Evolutionary conservation across 108 stramenopile genomes (phyloP).

Genomic region (Nitzschia sp.): DNA sequence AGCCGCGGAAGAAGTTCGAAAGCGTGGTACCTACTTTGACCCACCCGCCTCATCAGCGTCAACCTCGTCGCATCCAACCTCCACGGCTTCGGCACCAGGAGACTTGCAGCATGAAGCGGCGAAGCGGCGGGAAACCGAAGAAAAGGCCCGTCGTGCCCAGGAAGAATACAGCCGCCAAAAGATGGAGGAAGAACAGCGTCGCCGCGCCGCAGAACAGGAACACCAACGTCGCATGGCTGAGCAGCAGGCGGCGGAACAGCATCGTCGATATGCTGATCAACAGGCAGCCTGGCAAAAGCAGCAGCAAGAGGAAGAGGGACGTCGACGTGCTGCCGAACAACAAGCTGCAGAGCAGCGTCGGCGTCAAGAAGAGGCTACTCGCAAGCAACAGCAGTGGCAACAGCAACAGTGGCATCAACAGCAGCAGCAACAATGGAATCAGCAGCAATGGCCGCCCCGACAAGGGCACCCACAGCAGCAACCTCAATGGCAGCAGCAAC

Average conservation of each 20-base stretch:
- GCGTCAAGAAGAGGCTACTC: conserved; percentile 50
- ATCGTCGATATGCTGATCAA: conserved; percentile 35
- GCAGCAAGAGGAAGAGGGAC: conserved; percentile 46
- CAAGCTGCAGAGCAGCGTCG: conserved; percentile 53
- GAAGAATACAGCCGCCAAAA: conserved; percentile 39
- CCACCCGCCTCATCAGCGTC: conserved; percentile 13
- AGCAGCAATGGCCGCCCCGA: neutral
- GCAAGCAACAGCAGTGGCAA: conserved; percentile 33
- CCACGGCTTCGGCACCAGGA: conserved; percentile 25
- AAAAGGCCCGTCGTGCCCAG: conserved; percentile 19
- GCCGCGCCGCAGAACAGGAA: conserved; percentile 16
- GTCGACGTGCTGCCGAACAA: conserved; percentile 45
- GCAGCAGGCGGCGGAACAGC: conserved; percentile 36
- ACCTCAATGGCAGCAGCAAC: conserved; percentile 38
- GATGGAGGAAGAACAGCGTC: conserved; percentile 38
- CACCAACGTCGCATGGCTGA: conserved; percentile 18
- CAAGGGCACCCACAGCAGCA: conserved; percentile 24
- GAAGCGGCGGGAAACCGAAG: conserved; percentile 33
- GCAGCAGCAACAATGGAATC: conserved; percentile 18
- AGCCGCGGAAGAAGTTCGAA: conserved; percentile 49
- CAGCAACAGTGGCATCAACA: conserved; percentile 24
- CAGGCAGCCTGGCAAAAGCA: conserved; percentile 39
- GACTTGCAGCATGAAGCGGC: conserved; percentile 7
- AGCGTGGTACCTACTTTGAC: conserved; percentile 39
- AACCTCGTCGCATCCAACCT: neutral